A percentile compares a stretch with the other conserved stretches of the same genome.
Conservation (phyloP, 2,329 filamentous ascomycete species). For the Pseudogymnoascus sp. region DNA sequence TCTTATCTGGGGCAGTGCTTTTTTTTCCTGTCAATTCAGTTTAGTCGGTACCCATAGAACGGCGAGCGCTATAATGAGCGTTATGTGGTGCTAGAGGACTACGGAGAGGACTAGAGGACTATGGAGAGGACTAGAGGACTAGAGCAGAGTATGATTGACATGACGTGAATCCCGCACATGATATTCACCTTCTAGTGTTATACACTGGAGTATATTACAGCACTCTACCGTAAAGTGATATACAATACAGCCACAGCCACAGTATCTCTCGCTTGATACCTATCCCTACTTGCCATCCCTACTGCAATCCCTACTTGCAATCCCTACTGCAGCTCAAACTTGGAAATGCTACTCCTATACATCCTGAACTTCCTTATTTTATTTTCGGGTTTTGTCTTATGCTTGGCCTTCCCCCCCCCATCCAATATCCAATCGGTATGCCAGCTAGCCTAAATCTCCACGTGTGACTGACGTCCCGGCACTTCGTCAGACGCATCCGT, state of each 20-base stretch:
- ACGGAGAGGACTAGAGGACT: background rate
- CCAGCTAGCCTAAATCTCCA: background rate
- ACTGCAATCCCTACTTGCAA: background rate
- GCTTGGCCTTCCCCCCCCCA: background rate
- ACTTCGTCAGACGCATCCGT: background rate
- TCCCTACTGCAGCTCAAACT: slow-evolving; percentile 4
- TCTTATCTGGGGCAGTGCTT: slow-evolving; percentile 7
- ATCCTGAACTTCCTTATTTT: background rate
- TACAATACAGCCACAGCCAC: background rate
- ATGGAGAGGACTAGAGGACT: background rate
- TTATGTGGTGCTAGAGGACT: background rate
- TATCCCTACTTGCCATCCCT: background rate
- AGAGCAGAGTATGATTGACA: background rate
- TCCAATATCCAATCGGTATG: background rate
- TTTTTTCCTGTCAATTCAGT: slow-evolving; percentile 1
- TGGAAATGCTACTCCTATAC: background rate
- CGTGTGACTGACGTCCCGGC: slow-evolving; percentile 2
- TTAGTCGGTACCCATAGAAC: background rate
- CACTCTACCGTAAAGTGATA: background rate
- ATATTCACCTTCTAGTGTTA: background rate
- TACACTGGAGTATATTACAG: background rate
- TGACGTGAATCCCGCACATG: background rate
- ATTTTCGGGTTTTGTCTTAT: background rate
- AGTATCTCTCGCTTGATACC: background rate
- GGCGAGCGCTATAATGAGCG: background rate